Evolutionary conservation across 2,329 filamentous ascomycete genomes (phyloP).

Genomic region (Aspergillus ochraceoroseus): DNA sequence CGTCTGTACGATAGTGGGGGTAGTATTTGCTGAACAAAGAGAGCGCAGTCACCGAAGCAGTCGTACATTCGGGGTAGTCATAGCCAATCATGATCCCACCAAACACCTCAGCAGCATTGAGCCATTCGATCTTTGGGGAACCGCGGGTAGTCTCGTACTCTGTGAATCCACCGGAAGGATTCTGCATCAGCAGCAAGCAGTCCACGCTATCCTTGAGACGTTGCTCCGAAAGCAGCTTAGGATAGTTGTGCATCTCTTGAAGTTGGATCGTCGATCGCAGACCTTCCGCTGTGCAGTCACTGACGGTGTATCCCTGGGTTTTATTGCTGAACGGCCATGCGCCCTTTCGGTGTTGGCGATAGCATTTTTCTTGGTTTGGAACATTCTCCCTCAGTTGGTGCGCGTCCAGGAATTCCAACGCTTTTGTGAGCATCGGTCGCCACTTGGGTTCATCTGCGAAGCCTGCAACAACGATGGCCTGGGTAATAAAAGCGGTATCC

Average conservation of each 20-base stretch:
- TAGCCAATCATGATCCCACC: constrained; percentile 98
- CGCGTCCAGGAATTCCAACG: constrained; percentile 77
- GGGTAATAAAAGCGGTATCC: constrained; percentile 89
- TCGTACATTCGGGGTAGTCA: constrained; percentile 96
- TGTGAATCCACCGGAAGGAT: constrained; percentile 75
- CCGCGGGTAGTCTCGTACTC: constrained; percentile 84
- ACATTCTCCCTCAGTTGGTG: constrained; percentile 88
- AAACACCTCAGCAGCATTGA: constrained; percentile 96
- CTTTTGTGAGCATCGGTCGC: constrained; percentile 75
- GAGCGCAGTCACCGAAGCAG: constrained; percentile 82
- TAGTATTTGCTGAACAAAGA: constrained; percentile 76
- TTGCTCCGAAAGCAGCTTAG: constrained; percentile 66
- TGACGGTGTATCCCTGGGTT: constrained; percentile 90
- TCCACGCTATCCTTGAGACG: constrained; percentile 85
- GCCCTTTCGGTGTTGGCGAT: constrained; percentile 85
- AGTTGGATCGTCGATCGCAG: constrained; percentile 80
- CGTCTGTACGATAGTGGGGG: constrained; percentile 69
- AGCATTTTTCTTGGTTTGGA: constrained; percentile 70
- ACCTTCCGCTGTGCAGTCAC: constrained; percentile 88
- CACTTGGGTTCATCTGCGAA: constrained; percentile 72
- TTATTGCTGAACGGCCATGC: constrained; percentile 95
- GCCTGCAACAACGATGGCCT: constrained; percentile 72
- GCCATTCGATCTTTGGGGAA: constrained; percentile 69
- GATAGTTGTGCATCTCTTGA: constrained; percentile 72
- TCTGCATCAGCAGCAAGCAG: constrained; percentile 87